These are phyloP conservation scores for Rhodotorula sphaerocarpa DNA, from an alignment of 768 basidiomycete genomes.

Conservation along the genomic window DNA sequence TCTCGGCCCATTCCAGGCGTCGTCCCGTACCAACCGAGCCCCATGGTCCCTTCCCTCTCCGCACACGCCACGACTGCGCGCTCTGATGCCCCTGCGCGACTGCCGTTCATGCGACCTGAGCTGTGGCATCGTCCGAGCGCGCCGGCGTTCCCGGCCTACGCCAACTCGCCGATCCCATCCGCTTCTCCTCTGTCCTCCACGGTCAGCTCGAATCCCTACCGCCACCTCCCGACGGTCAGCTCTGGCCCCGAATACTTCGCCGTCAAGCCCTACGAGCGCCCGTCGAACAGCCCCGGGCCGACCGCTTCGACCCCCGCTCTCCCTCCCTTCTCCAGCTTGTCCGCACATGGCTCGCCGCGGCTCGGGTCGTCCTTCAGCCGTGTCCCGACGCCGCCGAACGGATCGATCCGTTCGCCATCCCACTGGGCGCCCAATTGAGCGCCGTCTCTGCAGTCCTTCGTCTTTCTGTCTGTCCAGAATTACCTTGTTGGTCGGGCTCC, in stretches of 20 bases:
- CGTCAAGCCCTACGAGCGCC: conserved; percentile 6
- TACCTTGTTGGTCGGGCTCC: too few relatives aligned
- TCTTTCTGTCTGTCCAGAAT: too few relatives aligned
- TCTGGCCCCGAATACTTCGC: conserved; percentile 14
- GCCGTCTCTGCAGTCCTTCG: too few relatives aligned
- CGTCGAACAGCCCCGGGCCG: background rate
- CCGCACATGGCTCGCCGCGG: too few relatives aligned
- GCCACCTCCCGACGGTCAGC: background rate
- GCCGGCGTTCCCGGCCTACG: conserved; percentile 10
- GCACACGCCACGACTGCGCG: background rate
- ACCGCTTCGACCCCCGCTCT: too few relatives aligned
- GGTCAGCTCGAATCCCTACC: background rate
- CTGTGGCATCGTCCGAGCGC: conserved; percentile 4
- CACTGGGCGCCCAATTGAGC: too few relatives aligned
- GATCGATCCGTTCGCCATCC: too few relatives aligned
- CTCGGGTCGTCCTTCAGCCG: too few relatives aligned
- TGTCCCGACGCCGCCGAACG: too few relatives aligned
- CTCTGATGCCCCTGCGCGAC: too few relatives aligned
- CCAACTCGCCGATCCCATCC: background rate
- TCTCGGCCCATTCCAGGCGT: background rate
- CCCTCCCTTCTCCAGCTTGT: too few relatives aligned
- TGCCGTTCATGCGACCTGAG: background rate
- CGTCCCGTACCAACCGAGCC: too few relatives aligned
- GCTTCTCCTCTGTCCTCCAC: background rate
- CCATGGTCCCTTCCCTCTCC: background rate